Conservation (phyloP, 306 rosid species). For the Aeschynomene evenia region DNA sequence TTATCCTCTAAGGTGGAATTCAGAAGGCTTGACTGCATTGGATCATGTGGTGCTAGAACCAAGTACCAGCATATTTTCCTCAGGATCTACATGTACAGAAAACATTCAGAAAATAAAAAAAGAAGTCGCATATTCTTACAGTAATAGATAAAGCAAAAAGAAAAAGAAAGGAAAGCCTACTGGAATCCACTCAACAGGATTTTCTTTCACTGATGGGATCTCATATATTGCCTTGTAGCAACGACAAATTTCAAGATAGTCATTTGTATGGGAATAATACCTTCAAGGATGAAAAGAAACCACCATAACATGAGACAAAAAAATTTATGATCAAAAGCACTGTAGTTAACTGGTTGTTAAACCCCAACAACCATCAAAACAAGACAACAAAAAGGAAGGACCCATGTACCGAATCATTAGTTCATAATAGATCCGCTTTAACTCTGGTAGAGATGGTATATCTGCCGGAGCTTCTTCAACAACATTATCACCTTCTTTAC, state of each 20-base stretch:
- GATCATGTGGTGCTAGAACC: slow-evolving; percentile 71
- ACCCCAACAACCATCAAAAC: neutral
- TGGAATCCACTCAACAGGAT: slow-evolving; percentile 62
- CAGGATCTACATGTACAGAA: slow-evolving; percentile 49
- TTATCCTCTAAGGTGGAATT: slow-evolving; percentile 78
- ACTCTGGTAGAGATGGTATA: slow-evolving; percentile 77
- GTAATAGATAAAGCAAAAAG: neutral
- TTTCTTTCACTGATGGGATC: slow-evolving; percentile 74
- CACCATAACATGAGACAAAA: neutral
- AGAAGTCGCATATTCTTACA: neutral
- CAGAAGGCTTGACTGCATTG: slow-evolving; percentile 94
- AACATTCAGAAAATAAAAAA: slow-evolving; percentile 23
- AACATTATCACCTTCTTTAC: slow-evolving; percentile 79
- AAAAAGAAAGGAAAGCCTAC: slow-evolving; percentile 36
- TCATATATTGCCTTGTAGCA: slow-evolving; percentile 81
- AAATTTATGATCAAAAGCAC: slow-evolving; percentile 1
- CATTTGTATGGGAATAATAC: slow-evolving; percentile 64
- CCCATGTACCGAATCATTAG: slow-evolving; percentile 73
- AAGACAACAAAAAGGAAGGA: slow-evolving; percentile 7
- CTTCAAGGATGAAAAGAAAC: slow-evolving; percentile 37
- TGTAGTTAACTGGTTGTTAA: too few species aligned
- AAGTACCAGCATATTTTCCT: slow-evolving; percentile 87
- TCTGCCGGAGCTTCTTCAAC: slow-evolving; percentile 87
- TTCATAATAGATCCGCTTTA: slow-evolving; percentile 80
- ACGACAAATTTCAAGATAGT: slow-evolving; percentile 84